Evolutionary conservation across 2,329 filamentous ascomycete genomes (phyloP).

Genomic region (Diaporthe ilicicola): DNA sequence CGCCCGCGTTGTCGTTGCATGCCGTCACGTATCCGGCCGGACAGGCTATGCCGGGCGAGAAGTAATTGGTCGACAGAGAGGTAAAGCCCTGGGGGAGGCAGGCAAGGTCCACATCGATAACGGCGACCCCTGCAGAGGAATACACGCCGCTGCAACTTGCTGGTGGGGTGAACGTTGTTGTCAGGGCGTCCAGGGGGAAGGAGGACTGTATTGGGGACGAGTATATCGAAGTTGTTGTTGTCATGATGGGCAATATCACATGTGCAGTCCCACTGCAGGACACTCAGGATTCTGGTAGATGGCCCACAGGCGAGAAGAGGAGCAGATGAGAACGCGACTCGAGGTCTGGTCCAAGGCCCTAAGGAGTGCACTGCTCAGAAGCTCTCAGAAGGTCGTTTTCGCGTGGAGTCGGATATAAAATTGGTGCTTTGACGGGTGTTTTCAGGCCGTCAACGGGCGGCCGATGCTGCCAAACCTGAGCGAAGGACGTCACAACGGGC

Average conservation of each 20-base stretch:
- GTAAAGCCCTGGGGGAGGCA: constrained; percentile 30
- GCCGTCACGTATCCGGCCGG: constrained; percentile 38
- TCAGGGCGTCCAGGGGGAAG: constrained; percentile 23
- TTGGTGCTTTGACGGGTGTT: not conserved
- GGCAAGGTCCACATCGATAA: constrained; percentile 14
- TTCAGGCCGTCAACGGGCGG: not conserved
- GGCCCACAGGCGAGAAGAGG: not conserved
- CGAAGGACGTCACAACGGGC: not conserved
- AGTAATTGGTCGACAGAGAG: constrained; percentile 22
- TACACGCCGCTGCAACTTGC: constrained; percentile 25
- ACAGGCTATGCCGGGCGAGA: constrained; percentile 33
- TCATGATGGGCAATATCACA: constrained; percentile 8
- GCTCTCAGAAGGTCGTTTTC: too few species aligned
- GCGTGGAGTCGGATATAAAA: not conserved
- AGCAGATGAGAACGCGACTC: not conserved
- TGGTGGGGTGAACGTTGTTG: constrained; percentile 27
- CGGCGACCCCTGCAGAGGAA: not conserved
- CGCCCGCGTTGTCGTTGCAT: constrained; percentile 41
- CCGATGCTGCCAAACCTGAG: not conserved
- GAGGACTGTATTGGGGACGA: constrained; percentile 1
- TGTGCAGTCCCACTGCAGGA: not conserved
- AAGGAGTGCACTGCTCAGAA: not conserved
- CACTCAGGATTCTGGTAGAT: not conserved
- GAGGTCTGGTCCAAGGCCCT: not conserved
- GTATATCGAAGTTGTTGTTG: constrained; percentile 10